Conservation (phyloP, 164 flowering plant genomes). For the Vitis labrusca region DNA sequence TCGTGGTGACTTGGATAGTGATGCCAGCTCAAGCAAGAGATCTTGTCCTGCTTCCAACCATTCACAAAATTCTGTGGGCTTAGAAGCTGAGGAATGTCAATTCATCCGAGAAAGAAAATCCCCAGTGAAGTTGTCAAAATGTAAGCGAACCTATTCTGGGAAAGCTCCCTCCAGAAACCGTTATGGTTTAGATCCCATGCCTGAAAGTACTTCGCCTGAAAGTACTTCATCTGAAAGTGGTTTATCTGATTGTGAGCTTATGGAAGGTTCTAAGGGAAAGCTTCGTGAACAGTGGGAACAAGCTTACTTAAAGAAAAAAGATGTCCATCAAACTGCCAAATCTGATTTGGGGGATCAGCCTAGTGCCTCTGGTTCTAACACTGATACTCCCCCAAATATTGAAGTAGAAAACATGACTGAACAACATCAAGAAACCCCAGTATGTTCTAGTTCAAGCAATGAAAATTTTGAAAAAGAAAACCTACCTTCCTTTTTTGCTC, state of each 20-base stretch:
- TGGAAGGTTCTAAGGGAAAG: conserved; percentile 54
- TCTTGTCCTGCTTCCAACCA: conserved; percentile 14
- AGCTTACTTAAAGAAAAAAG: conserved; percentile 49
- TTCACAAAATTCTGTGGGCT: conserved; percentile 15
- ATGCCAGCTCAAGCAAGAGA: conserved; percentile 38
- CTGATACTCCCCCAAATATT: conserved; percentile 18
- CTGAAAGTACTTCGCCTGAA: conserved; percentile 31
- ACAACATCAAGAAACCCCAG: conserved; percentile 16
- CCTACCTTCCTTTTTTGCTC: conserved; percentile 9
- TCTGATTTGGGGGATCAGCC: conserved; percentile 28
- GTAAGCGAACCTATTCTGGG: conserved; percentile 32
- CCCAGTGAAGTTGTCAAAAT: conserved; percentile 41
- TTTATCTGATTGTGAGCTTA: conserved; percentile 69
- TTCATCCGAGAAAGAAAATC: conserved; percentile 23
- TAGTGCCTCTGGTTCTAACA: conserved; percentile 32
- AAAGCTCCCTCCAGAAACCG: conserved; percentile 33
- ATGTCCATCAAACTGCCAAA: conserved; percentile 14
- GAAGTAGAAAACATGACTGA: conserved; percentile 20
- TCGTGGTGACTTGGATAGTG: conserved; percentile 31
- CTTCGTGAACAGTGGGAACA: conserved; percentile 75
- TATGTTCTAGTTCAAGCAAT: conserved; percentile 24
- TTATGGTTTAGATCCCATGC: conserved; percentile 37
- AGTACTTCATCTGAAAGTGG: conserved; percentile 53
- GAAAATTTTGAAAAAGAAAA: conserved; percentile 16
- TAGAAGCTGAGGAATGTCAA: conserved; percentile 34